phyloP scores from a whole-genome alignment of 495 filamentous ascomycete genomes.

The Daldinia vernicosa region DNA sequence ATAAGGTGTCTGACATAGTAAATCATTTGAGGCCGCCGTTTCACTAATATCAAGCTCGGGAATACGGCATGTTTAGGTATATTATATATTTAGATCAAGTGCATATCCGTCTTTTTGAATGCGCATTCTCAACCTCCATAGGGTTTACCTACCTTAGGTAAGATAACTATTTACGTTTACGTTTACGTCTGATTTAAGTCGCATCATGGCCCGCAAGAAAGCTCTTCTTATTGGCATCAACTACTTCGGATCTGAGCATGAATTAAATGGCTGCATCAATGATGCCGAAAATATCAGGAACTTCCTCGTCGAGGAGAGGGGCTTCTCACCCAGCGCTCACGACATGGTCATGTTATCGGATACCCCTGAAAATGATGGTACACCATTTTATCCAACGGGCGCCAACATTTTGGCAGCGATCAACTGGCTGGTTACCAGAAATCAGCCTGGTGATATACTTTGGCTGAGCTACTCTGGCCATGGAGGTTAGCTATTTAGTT shows the following conservation, averaged over 20 bases:
- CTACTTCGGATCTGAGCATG: constrained; percentile 62
- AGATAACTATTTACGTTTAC: too few species aligned
- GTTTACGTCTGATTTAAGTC: not conserved
- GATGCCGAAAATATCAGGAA: constrained; percentile 62
- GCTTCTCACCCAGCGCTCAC: constrained; percentile 56
- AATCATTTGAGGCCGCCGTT: not conserved
- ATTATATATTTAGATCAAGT: not conserved
- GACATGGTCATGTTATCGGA: constrained; percentile 67
- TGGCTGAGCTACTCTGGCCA: constrained; percentile 70
- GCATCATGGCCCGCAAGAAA: constrained; percentile 56
- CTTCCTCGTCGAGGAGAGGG: constrained; percentile 56
- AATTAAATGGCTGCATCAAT: constrained; percentile 65
- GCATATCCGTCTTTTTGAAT: not conserved
- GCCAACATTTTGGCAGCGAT: constrained; percentile 66
- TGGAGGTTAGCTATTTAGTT: constrained; percentile 49
- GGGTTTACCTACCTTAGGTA: not conserved
- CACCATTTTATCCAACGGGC: constrained; percentile 62
- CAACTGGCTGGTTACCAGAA: constrained; percentile 63
- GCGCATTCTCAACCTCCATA: not conserved
- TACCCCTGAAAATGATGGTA: constrained; percentile 55
- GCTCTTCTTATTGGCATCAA: constrained; percentile 70
- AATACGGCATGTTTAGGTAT: constrained; percentile 1
- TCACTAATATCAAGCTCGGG: not conserved
- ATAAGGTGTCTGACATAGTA: not conserved
- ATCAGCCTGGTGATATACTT: constrained; percentile 57